Evolutionary conservation across 768 basidiomycete genomes (phyloP).

Genomic region (Amanita thiersii): DNA sequence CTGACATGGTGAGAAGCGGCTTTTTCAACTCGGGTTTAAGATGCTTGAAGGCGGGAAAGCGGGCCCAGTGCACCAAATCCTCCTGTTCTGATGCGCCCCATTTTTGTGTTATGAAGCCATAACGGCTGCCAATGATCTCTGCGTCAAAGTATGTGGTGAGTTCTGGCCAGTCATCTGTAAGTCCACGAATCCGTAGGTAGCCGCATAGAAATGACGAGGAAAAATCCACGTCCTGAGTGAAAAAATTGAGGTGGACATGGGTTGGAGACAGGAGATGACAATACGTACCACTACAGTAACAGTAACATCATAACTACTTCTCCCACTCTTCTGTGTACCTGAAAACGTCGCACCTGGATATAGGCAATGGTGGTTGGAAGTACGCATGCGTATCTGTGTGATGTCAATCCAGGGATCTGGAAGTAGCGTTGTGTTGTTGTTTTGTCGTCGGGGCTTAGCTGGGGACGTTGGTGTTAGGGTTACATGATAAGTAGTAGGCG

Average conservation of each 20-base stretch:
- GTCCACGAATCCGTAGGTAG: conserved; percentile 85
- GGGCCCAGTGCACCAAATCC: conserved; percentile 90
- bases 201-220: conserved; percentile 80
- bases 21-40: conserved; percentile 72
- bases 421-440: conserved; percentile 13
- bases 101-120: conserved; percentile 85
- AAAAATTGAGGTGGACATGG: background rate
- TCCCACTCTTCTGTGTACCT: conserved; percentile 90
- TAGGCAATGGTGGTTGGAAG: conserved; percentile 67
- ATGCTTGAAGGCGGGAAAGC: conserved; percentile 86
- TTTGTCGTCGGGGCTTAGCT: conserved; percentile 13
- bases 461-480: background rate
- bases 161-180: conserved; percentile 93
- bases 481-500: conserved; percentile 14
- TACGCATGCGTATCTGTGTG: conserved; percentile 65
- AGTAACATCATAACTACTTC: conserved; percentile 90
- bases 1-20: conserved; percentile 71
- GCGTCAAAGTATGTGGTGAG: conserved; percentile 96
- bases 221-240: conserved; percentile 78
- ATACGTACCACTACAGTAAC: conserved; percentile 82
- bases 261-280: conserved; percentile 3
- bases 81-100: conserved; percentile 90
- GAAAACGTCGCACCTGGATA: conserved; percentile 86
- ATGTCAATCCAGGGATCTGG: conserved; percentile 63
- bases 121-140: conserved; percentile 85